A percentile compares a stretch with the other conserved stretches of the same genome.
Evolutionary conservation across 345 rosid genomes (phyloP).

Genomic region (Citrus maxima): DNA sequence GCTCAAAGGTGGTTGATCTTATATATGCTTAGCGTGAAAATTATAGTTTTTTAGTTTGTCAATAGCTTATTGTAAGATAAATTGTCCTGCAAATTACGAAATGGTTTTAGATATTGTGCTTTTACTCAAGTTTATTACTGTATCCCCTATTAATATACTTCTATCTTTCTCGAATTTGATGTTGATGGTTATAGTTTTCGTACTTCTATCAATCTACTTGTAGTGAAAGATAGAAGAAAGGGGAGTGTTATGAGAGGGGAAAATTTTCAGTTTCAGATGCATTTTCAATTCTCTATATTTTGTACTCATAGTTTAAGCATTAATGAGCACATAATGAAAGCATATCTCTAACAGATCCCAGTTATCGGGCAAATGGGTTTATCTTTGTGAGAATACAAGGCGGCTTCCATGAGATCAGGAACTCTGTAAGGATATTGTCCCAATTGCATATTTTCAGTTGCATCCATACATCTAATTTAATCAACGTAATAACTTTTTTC

Average conservation of each 20-base stretch:
- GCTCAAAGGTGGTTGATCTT: background rate
- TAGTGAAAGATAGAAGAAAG: background rate
- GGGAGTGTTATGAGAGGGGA: background rate
- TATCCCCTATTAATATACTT: background rate
- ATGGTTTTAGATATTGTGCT: background rate
- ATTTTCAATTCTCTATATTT: background rate
- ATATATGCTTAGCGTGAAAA: background rate
- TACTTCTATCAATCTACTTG: background rate
- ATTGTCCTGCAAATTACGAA: background rate
- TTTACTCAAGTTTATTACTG: background rate
- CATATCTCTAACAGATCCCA: slow-evolving; percentile 52
- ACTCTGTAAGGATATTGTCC: slow-evolving; percentile 59
- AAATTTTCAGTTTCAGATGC: background rate
- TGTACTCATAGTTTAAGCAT: background rate
- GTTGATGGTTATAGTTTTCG: background rate
- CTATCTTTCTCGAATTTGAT: background rate
- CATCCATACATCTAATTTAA: background rate
- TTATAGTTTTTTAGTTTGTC: background rate
- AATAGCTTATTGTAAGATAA: background rate
- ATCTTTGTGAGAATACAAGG: slow-evolving; percentile 96
- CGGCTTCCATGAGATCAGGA: slow-evolving; percentile 96
- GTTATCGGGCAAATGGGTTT: slow-evolving; percentile 55
- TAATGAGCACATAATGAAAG: background rate
- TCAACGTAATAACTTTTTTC: slow-evolving; percentile 11
- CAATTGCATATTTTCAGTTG: background rate